phyloP scores from a whole-genome alignment of 495 filamentous ascomycete species.

The Penicillium desertorum region DNA sequence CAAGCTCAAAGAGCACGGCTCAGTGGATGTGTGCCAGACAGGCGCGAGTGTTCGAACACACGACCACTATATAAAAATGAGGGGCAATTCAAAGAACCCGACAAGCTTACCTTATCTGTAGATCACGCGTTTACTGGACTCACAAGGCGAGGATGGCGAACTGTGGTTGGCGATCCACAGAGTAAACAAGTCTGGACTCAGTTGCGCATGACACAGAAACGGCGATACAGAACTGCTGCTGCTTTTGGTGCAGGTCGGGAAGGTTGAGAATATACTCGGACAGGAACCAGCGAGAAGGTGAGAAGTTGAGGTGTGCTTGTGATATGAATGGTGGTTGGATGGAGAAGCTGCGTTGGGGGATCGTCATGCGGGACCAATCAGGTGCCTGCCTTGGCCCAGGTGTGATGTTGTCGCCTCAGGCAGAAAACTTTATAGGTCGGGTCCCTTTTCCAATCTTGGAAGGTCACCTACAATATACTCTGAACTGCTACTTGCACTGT shows the following conservation, averaged over 20 bases:
- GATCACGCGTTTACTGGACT: slow-evolving; percentile 14
- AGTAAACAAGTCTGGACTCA: slow-evolving; percentile 4
- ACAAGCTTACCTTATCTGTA: slow-evolving; percentile 18
- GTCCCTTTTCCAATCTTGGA: background rate
- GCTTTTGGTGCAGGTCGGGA: background rate
- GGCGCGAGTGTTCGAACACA: background rate
- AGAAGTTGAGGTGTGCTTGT: slow-evolving; percentile 9
- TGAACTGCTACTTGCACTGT: background rate
- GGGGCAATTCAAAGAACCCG: slow-evolving; percentile 10
- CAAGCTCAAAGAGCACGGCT: background rate
- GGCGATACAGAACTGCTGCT: slow-evolving; percentile 4
- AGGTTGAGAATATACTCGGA: background rate
- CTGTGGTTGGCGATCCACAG: slow-evolving; percentile 22
- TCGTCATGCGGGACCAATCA: slow-evolving; percentile 8
- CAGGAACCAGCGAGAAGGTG: slow-evolving; percentile 11
- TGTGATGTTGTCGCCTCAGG: slow-evolving; percentile 9
- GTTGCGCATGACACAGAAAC: slow-evolving; percentile 13
- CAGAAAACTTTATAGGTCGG: background rate
- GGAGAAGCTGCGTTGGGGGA: slow-evolving; percentile 9
- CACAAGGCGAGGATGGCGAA: slow-evolving; percentile 15
- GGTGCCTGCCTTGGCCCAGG: background rate
- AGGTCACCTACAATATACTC: too few relatives aligned
- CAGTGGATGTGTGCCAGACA: background rate
- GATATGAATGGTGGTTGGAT: slow-evolving; percentile 15
- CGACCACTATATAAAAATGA: slow-evolving; percentile 6